Percentiles rank a stretch among this genome's conserved stretches.
Evolutionary conservation across 495 filamentous ascomycete genomes (phyloP).

Genomic region (Trichoderma gamsii): DNA sequence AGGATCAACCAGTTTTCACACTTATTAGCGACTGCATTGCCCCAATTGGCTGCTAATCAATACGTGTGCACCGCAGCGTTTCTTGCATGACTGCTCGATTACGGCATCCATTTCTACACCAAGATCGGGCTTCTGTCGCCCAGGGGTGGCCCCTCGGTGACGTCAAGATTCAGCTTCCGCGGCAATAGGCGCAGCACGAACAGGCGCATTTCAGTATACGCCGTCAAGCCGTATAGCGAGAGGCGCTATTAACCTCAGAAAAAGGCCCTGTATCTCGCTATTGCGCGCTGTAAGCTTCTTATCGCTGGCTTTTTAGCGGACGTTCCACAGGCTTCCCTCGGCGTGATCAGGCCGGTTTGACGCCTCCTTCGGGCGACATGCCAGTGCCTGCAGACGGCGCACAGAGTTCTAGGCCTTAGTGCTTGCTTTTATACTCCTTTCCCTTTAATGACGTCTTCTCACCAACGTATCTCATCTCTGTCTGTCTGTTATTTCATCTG

Average conservation of each 20-base stretch:
- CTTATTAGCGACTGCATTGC: too few species aligned
- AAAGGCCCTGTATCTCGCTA: neutral
- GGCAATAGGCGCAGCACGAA: too few species aligned
- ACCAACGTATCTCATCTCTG: neutral
- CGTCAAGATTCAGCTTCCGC: neutral
- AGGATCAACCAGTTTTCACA: too few species aligned
- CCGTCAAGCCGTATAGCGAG: too few species aligned
- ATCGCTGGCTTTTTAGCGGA: neutral
- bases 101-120: neutral
- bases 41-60: neutral
- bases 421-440: neutral
- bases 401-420: neutral
- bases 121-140: neutral
- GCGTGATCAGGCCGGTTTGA: neutral
- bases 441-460: neutral
- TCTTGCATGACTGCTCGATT: neutral
- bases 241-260: neutral
- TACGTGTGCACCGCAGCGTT: neutral
- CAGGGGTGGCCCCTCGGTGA: constrained; percentile 1
- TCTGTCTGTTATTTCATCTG: neutral
- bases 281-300: neutral
- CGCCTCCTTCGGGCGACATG: too few species aligned
- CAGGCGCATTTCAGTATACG: too few species aligned
- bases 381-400: too few species aligned
- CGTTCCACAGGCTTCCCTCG: neutral